Evolutionary conservation across 306 rosid genomes (phyloP), one percentile per base, ranked within the genome.

Genomic region (Malus orientalis): DNA sequence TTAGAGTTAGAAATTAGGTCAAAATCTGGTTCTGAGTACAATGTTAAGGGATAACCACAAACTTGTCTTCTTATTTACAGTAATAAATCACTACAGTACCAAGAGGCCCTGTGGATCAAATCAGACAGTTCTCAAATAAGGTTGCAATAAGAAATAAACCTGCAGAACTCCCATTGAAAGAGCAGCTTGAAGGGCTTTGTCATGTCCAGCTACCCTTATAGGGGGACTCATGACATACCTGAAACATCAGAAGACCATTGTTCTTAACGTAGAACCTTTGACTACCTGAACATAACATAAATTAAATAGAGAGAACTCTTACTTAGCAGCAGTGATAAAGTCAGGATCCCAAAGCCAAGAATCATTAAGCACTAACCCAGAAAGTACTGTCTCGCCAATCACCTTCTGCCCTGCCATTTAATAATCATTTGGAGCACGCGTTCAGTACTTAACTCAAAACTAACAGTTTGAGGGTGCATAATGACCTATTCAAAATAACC

Each of bases 161-260:
- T 94, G 98, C 75, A 94, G 74, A 89, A 83, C 59, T 84, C 98
- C 98, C 8, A 72, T 79, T 33, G 96, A 87, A 86, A 94, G 96
- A 62, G 97, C 96, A 65, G 91, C 96, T 83, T 91, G 97, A 80
- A 94, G 98, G 78, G 97, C 94, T 89, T 87, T 91, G 78, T 84
- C 88, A 70, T 94, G 98, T 75, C 97, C 97, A 47, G 78, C 76
- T 27, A 80, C 85, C 83, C 98, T 90, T 63, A 94, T 90, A 54
- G 98, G 97, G 70, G 98, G 98, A 76, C 98, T 94, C 97, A 94
- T 94, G 58, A 94, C 97, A 86, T 84, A 91, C 96, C 98, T 94
- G 85, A 90, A 75, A 79, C 76, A 78, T 40, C 76, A 83, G 66
- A 70, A 75, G 53, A 74, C 53, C 16, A 72, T 63, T 69, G 32